phyloP scores from a whole-genome alignment of 1,284 basidiomycete genomes.

The Stygiomarasmius scandens region DNA sequence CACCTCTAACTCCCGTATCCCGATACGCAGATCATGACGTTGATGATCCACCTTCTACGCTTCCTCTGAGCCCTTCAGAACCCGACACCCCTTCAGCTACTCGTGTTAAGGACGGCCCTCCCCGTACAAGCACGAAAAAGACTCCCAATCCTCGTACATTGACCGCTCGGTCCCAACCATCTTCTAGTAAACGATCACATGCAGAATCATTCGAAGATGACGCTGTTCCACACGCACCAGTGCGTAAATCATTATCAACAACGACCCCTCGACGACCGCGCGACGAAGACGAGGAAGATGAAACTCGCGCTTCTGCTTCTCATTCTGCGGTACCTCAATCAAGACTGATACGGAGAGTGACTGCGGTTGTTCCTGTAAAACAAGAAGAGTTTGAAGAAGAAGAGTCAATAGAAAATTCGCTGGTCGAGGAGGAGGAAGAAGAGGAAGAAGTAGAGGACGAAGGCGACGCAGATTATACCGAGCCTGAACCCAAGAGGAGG shows the following conservation, averaged over 20 bases:
- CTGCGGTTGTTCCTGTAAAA: conserved; percentile 35
- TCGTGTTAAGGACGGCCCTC: neutral
- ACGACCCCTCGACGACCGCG: neutral
- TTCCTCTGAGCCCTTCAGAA: conserved; percentile 5
- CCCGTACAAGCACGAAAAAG: conserved; percentile 1
- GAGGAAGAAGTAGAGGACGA: neutral
- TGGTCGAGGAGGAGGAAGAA: conserved; percentile 3
- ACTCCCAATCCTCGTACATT: conserved; percentile 3
- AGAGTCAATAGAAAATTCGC: neutral
- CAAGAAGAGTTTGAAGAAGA: conserved; percentile 1
- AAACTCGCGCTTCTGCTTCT: neutral
- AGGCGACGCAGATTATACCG: neutral
- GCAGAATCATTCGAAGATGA: neutral
- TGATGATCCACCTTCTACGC: neutral
- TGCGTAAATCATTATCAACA: neutral
- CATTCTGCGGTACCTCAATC: conserved; percentile 11
- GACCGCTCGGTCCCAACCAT: neutral
- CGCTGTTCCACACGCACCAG: neutral
- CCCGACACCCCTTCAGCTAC: neutral
- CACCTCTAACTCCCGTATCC: conserved; percentile 30
- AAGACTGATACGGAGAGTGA: conserved; percentile 42
- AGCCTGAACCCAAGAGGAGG: conserved; percentile 14
- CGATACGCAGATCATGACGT: conserved; percentile 22
- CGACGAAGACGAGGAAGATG: neutral
- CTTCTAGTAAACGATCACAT: neutral